Evolutionary conservation across 2,329 filamentous ascomycete species (phyloP), one percentile per base, ranked within the genome.

Genomic region (Apiospora pterosperma): DNA sequence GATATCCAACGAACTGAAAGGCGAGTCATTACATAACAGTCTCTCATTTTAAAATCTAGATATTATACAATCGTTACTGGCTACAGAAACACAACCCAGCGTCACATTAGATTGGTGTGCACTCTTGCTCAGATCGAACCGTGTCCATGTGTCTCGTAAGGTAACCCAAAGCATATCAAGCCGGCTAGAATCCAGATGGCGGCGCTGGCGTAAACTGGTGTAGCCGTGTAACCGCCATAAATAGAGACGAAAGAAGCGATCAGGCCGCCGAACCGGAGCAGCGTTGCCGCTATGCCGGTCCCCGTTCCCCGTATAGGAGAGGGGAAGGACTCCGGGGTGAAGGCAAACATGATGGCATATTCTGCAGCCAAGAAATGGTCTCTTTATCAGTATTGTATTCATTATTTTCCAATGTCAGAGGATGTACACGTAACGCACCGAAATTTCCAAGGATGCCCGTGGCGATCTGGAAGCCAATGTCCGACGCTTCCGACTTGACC

Each of bases 271-370:
- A 77, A 44, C 1, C 78, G 75, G 14, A 78, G 72, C 10, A 79
- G 67, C 1, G 77, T 78, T 0, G 80, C 79, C 0, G 79, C 78
- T 5, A 78, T 62, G 19, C 84, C 83, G 1, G 81, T 83, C 6
- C 83, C 86, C 0, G 84, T 86, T 3, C 84, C 85, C 0, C 85
- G 77, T 55, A 84, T 78, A 0, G 84, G 82, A 2, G 81, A 83
- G 0, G 84, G 84, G 73, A 88, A 88, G 0, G 84, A 83, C 68
- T 88, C 84, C 0, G 85, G 85, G 0, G 85, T 88, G 73, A 79
- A 82, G 0, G 79, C 80, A 62, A 81, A 83, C 52, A 78, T 73
- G 23, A 77, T 71, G 1, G 74, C 75, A 62, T 77, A 77, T 66
- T 77, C 76, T 76, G 38, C 38, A 11, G 38, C 38, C 11, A 41